Percentiles rank a stretch among this genome's conserved stretches.
These are phyloP conservation scores for Chrysosporium keratinophilum DNA, from an alignment of 2,329 filamentous ascomycete species.

Conservation along the genomic window DNA sequence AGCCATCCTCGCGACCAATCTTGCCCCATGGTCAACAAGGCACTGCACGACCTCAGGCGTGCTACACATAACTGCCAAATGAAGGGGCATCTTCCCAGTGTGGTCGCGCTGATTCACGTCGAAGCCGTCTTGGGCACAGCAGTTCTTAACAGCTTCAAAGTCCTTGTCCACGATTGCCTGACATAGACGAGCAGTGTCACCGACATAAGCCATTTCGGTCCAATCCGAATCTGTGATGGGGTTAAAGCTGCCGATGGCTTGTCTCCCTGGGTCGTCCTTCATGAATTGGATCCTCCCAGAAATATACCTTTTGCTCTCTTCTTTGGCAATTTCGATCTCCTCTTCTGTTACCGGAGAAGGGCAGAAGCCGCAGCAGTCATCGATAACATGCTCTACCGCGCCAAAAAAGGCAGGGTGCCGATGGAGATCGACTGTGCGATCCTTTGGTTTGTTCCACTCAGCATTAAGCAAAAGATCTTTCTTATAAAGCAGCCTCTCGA, in stretches of 20 bases:
- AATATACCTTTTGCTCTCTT: constrained; percentile 66
- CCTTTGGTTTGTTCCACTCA: constrained; percentile 71
- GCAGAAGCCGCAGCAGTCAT: constrained; percentile 74
- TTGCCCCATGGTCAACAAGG: constrained; percentile 61
- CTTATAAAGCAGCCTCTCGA: constrained; percentile 72
- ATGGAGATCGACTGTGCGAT: constrained; percentile 67
- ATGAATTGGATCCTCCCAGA: constrained; percentile 64
- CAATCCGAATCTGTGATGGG: constrained; percentile 73
- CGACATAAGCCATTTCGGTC: constrained; percentile 81
- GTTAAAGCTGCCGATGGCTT: constrained; percentile 63
- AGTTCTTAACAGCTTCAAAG: constrained; percentile 58
- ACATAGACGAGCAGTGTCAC: constrained; percentile 65
- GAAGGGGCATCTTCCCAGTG: constrained; percentile 67
- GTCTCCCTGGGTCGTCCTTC: constrained; percentile 70
- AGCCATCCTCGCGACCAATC: constrained; percentile 62
- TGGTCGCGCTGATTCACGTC: constrained; percentile 67
- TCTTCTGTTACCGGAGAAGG: constrained; percentile 58
- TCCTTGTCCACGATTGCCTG: constrained; percentile 71
- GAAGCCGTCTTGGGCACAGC: constrained; percentile 56
- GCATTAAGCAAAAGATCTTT: constrained; percentile 74
- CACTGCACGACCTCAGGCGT: constrained; percentile 59
- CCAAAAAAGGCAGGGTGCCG: constrained; percentile 81
- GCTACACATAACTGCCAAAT: constrained; percentile 61
- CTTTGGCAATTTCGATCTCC: constrained; percentile 59
- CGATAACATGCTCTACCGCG: constrained; percentile 59